phyloP scores from a whole-genome alignment of 768 basidiomycete genomes.

The Fibroporia radiculosa region DNA sequence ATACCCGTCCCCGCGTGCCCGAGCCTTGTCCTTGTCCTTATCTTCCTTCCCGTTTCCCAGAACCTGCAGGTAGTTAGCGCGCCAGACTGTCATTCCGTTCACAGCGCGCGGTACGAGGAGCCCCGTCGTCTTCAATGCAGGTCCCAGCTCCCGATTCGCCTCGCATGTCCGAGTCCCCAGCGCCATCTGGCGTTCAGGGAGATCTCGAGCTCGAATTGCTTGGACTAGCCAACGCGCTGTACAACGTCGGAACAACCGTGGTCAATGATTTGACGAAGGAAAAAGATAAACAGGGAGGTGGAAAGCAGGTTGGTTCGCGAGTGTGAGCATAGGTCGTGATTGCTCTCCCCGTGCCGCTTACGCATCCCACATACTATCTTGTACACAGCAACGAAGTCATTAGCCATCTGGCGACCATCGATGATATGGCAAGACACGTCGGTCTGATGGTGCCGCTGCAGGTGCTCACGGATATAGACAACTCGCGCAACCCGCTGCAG shows the following conservation, averaged over 20 bases:
- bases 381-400: constrained; percentile 64
- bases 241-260: constrained; percentile 77
- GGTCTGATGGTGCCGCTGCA: constrained; percentile 67
- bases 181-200: constrained; percentile 60
- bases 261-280: constrained; percentile 80
- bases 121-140: constrained; percentile 30
- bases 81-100: no score
- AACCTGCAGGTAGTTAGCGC: no score
- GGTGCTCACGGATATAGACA: constrained; percentile 73
- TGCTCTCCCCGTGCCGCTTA: neutral
- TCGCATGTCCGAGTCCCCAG: constrained; percentile 64
- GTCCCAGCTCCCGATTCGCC: constrained; percentile 53
- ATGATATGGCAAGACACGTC: constrained; percentile 57
- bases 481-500: constrained; percentile 72
- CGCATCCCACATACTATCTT: neutral
- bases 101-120: neutral
- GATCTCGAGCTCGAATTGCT: constrained; percentile 71
- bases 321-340: constrained; percentile 41
- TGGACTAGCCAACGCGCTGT: constrained; percentile 69
- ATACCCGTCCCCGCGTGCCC: no score
- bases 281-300: constrained; percentile 50
- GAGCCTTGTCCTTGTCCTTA: no score
- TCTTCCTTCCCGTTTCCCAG: no score
- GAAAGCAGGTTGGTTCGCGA: constrained; percentile 73
- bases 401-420: constrained; percentile 54